These are phyloP conservation scores for Yarrowia sp. DNA, from an alignment of 805 yeast genomes.

Conservation along the genomic window DNA sequence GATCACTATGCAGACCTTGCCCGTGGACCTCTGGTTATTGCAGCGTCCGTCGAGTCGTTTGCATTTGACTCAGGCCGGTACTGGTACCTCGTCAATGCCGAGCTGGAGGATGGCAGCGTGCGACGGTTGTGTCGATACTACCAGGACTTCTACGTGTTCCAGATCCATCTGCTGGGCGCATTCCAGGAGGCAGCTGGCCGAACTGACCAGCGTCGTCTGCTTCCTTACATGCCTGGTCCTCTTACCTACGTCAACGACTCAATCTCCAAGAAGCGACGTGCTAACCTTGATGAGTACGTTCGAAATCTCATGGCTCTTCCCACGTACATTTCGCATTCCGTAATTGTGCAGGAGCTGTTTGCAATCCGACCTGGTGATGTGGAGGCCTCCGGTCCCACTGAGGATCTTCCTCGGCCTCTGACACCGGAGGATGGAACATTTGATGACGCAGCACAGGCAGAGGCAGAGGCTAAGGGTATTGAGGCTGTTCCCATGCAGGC, in stretches of 20 bases:
- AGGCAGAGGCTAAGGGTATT: not conserved
- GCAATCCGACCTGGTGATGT: conserved; percentile 62
- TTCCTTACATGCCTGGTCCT: conserved; percentile 97
- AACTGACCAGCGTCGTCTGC: conserved; percentile 67
- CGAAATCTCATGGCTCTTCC: conserved; percentile 68
- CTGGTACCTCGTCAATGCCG: conserved; percentile 76
- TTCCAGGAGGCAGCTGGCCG: conserved; percentile 94
- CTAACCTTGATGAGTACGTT: conserved; percentile 55
- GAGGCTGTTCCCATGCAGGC: not conserved
- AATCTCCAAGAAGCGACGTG: conserved; percentile 53
- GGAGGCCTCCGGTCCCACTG: conserved; percentile 41
- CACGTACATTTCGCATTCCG: conserved; percentile 64
- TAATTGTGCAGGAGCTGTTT: conserved; percentile 67
- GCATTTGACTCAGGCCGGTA: conserved; percentile 80
- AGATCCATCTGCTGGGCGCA: conserved; percentile 71
- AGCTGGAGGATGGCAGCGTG: conserved; percentile 60
- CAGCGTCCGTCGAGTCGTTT: conserved; percentile 75
- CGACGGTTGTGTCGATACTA: conserved; percentile 82
- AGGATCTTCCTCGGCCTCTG: conserved; percentile 39
- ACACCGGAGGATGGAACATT: not conserved
- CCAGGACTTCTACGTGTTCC: conserved; percentile 94
- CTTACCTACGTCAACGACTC: conserved; percentile 83
- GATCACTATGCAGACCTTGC: not conserved
- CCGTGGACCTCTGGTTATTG: conserved; percentile 42
- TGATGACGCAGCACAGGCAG: conserved; percentile 4